phyloP scores from a whole-genome alignment of 2,329 filamentous ascomycete species.

The Tympanopsis confertula region DNA sequence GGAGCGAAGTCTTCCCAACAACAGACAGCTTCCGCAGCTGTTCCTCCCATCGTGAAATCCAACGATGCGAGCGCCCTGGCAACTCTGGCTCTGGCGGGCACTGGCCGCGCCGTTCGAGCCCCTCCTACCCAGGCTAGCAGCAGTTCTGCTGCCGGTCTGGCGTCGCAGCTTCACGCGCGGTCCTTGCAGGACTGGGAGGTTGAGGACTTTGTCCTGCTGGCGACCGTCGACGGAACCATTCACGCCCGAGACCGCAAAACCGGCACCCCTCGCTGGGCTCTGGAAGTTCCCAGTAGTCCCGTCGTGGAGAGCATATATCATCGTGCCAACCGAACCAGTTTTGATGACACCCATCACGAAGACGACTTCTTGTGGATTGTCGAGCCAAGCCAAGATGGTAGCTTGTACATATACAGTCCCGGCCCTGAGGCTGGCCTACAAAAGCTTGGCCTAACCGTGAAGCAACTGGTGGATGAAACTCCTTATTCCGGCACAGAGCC shows the following conservation, averaged over 20 bases:
- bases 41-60: slow-evolving; percentile 1
- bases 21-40: too few relatives aligned
- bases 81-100: slow-evolving; percentile 1
- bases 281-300: slow-evolving; percentile 28
- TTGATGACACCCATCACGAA: slow-evolving; percentile 21
- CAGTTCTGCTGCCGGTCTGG: neutral
- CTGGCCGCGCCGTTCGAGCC: slow-evolving; percentile 1
- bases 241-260: slow-evolving; percentile 55
- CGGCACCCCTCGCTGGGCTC: slow-evolving; percentile 47
- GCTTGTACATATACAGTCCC: slow-evolving; percentile 50
- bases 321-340: slow-evolving; percentile 2
- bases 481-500: neutral
- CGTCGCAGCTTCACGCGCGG: slow-evolving; percentile 13
- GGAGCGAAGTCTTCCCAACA: too few relatives aligned
- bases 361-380: slow-evolving; percentile 58
- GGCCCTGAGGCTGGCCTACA: slow-evolving; percentile 14
- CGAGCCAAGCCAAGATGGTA: slow-evolving; percentile 53
- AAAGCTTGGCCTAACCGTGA: neutral
- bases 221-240: slow-evolving; percentile 60
- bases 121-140: slow-evolving; percentile 1
- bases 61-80: slow-evolving; percentile 1
- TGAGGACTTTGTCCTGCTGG: slow-evolving; percentile 63
- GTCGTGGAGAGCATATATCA: slow-evolving; percentile 57
- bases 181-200: slow-evolving; percentile 63
- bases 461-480: neutral